Evolutionary conservation across 2,329 filamentous ascomycete species (phyloP).

Genomic region (Pseudogymnoascus sp.): DNA sequence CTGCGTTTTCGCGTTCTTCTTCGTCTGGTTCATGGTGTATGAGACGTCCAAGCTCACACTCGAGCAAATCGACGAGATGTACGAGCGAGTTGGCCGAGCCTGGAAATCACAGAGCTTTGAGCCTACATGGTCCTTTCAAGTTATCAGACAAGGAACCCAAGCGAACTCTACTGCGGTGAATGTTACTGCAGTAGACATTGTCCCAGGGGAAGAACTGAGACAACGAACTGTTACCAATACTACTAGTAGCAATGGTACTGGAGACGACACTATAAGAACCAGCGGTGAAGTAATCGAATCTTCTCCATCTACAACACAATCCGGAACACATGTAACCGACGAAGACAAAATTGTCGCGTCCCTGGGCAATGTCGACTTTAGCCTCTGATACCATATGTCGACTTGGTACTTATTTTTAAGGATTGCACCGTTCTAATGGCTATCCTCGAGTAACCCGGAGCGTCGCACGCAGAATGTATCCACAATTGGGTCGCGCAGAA

Average conservation of each 20-base stretch:
- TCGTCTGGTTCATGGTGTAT: conserved; percentile 68
- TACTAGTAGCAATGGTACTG: conserved; percentile 17
- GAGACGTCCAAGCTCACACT: conserved; percentile 70
- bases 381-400: conserved; percentile 39
- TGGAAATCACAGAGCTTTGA: conserved; percentile 63
- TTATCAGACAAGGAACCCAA: conserved; percentile 46
- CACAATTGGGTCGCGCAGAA: neutral
- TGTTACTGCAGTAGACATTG: conserved; percentile 18
- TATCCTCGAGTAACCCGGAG: neutral
- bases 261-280: neutral
- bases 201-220: conserved; percentile 20
- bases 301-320: conserved; percentile 30
- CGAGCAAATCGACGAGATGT: conserved; percentile 74
- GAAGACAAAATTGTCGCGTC: conserved; percentile 47
- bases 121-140: conserved; percentile 63
- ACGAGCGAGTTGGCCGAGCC: conserved; percentile 60
- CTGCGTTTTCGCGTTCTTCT: conserved; percentile 61
- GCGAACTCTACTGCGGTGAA: conserved; percentile 20
- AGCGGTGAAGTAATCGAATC: conserved; percentile 21
- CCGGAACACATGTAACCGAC: conserved; percentile 27
- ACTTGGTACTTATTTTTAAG: neutral
- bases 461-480: neutral
- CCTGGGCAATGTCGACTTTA: conserved; percentile 55
- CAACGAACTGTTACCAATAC: conserved; percentile 21
- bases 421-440: neutral